A percentile compares a stretch with the other conserved stretches of the same genome.
Conservation (phyloP, 805 yeast genomes). For the Wickerhamiella sergipiensis region DNA sequence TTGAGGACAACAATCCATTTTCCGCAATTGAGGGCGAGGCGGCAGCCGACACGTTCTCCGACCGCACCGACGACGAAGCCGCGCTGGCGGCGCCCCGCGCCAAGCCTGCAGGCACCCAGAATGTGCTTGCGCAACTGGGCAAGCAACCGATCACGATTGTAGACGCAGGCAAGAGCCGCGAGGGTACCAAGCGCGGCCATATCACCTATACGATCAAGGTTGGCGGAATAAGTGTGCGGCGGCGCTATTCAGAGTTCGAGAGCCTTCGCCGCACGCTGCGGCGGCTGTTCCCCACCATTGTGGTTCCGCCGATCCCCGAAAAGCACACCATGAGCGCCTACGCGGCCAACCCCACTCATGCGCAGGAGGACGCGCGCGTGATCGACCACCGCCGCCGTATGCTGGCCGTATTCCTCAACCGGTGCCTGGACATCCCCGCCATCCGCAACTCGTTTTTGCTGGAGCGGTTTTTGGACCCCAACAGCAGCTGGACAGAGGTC, state of each 20-base stretch:
- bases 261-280: slow-evolving; percentile 58
- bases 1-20: slow-evolving; percentile 34
- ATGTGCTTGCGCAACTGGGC: background rate
- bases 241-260: slow-evolving; percentile 90
- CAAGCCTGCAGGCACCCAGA: background rate
- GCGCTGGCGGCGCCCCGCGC: background rate
- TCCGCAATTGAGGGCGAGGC: slow-evolving; percentile 22
- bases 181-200: slow-evolving; percentile 61
- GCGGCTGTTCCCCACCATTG: slow-evolving; percentile 61
- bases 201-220: slow-evolving; percentile 69
- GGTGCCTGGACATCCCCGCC: slow-evolving; percentile 47
- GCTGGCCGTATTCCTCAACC: slow-evolving; percentile 61
- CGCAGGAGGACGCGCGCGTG: slow-evolving; percentile 29
- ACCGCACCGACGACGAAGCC: slow-evolving; percentile 6
- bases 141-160: slow-evolving; percentile 29
- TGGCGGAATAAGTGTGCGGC: slow-evolving; percentile 49
- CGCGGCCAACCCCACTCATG: slow-evolving; percentile 32
- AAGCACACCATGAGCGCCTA: slow-evolving; percentile 49
- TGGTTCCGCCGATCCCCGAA: slow-evolving; percentile 91
- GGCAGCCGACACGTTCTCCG: slow-evolving; percentile 2
- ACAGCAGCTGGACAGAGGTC: slow-evolving; percentile 71
- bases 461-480: slow-evolving; percentile 72
- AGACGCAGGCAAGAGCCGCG: slow-evolving; percentile 79
- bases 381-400: slow-evolving; percentile 63
- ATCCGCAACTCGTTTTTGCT: slow-evolving; percentile 51